Conservation (phyloP, 306 rosid genomes). For the Casuarina cunninghamiana region DNA sequence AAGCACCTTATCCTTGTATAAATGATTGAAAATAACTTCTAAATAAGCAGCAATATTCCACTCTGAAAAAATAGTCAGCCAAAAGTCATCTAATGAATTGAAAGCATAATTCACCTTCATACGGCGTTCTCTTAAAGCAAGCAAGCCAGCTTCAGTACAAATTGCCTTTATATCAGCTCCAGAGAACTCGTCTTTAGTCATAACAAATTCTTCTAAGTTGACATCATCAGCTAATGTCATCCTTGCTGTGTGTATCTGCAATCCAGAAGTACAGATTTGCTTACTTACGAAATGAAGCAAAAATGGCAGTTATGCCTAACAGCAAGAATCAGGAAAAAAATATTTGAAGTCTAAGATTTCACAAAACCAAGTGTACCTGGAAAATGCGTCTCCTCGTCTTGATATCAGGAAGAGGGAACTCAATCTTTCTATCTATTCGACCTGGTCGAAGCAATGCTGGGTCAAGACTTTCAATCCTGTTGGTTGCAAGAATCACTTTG, state of each 20-base stretch:
- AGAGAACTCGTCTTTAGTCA: slow-evolving; percentile 98
- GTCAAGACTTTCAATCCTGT: slow-evolving; percentile 91
- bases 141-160: slow-evolving; percentile 97
- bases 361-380: slow-evolving; percentile 53
- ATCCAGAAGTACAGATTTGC: slow-evolving; percentile 15
- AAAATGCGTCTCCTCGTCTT: slow-evolving; percentile 97
- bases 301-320: slow-evolving; percentile 8
- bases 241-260: slow-evolving; percentile 95
- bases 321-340: slow-evolving; percentile 4
- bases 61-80: neutral
- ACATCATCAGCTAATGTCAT: slow-evolving; percentile 98
- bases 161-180: slow-evolving; percentile 99
- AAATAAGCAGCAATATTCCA: neutral
- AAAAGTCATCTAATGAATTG: neutral
- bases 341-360: slow-evolving; percentile 8
- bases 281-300: slow-evolving; percentile 15
- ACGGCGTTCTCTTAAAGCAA: slow-evolving; percentile 91
- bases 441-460: slow-evolving; percentile 98
- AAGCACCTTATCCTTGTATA: neutral
- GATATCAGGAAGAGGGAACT: slow-evolving; percentile 96
- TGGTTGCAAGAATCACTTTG: slow-evolving; percentile 93
- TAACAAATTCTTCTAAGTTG: slow-evolving; percentile 93
- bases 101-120: slow-evolving; percentile 72
- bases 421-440: slow-evolving; percentile 92
- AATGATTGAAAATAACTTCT: neutral